These are phyloP conservation scores for Termitomyces sp. DNA, from an alignment of 768 basidiomycete species.

Conservation along the genomic window DNA sequence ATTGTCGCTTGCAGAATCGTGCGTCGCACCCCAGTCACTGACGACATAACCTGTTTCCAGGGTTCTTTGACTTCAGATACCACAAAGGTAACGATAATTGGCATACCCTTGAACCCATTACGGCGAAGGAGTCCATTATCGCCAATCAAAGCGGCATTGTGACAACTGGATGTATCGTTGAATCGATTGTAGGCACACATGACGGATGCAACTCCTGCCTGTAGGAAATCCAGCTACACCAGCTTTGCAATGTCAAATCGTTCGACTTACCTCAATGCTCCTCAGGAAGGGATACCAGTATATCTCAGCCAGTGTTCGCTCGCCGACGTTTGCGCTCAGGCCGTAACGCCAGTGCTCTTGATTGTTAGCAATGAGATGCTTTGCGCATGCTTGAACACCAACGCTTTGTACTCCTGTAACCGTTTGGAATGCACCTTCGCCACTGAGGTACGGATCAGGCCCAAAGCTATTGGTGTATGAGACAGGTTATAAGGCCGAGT, in stretches of 20 bases:
- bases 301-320: conserved; percentile 49
- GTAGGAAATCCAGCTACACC: not conserved
- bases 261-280: conserved; percentile 34
- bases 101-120: conserved; percentile 37
- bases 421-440: conserved; percentile 55
- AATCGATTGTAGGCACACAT: conserved; percentile 53
- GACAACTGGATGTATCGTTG: conserved; percentile 60
- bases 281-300: conserved; percentile 47
- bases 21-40: conserved; percentile 47
- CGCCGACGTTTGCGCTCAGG: conserved; percentile 40
- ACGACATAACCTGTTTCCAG: conserved; percentile 32
- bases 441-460: conserved; percentile 59
- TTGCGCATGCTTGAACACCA: conserved; percentile 58
- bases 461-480: conserved; percentile 31
- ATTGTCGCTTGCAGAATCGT: conserved; percentile 39
- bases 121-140: conserved; percentile 30
- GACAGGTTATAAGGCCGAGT: not conserved
- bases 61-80: not conserved
- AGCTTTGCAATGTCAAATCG: not conserved
- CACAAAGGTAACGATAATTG: not conserved
- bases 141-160: conserved; percentile 46
- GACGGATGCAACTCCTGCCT: conserved; percentile 45
- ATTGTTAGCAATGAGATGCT: conserved; percentile 45
- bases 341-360: conserved; percentile 52
- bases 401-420: conserved; percentile 53